Evolutionary conservation across 257 asterid genomes (phyloP).

Genomic region (Gardenia jasminoides): DNA sequence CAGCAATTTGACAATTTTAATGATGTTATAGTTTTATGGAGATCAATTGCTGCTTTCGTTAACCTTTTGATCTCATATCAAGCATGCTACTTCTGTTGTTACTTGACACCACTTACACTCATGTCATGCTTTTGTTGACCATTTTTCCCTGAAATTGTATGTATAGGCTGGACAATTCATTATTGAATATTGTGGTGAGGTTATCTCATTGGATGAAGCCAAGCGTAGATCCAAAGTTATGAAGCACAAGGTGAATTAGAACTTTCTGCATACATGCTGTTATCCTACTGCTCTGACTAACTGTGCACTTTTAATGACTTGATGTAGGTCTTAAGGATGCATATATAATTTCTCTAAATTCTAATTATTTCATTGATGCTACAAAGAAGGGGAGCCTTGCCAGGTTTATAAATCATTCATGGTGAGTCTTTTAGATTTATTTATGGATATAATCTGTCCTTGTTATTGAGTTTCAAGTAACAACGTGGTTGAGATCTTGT

Average conservation of each 20-base stretch:
- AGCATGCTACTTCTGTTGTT: neutral
- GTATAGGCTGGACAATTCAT: constrained; percentile 81
- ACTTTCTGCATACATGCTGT: constrained; percentile 13
- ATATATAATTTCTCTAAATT: constrained; percentile 69
- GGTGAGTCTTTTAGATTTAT: constrained; percentile 45
- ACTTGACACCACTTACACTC: neutral
- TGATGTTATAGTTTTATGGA: neutral
- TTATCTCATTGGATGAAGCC: constrained; percentile 78
- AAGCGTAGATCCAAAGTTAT: constrained; percentile 63
- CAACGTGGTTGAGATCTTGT: neutral
- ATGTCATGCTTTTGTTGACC: neutral
- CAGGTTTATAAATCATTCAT: constrained; percentile 89
- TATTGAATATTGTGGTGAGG: constrained; percentile 91
- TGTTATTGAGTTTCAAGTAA: constrained; percentile 4
- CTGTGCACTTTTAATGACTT: constrained; percentile 24
- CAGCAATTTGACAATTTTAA: too few relatives aligned
- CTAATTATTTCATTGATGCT: constrained; percentile 75
- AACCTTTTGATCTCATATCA: neutral
- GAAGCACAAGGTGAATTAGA: constrained; percentile 65
- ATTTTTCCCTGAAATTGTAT: constrained; percentile 22
- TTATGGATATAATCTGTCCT: neutral
- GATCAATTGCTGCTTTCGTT: neutral
- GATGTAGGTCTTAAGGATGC: constrained; percentile 74
- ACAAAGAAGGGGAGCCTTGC: constrained; percentile 87
- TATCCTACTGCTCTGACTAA: constrained; percentile 20